Conservation (phyloP, 768 basidiomycete genomes). For the Pleurotus djamor region DNA sequence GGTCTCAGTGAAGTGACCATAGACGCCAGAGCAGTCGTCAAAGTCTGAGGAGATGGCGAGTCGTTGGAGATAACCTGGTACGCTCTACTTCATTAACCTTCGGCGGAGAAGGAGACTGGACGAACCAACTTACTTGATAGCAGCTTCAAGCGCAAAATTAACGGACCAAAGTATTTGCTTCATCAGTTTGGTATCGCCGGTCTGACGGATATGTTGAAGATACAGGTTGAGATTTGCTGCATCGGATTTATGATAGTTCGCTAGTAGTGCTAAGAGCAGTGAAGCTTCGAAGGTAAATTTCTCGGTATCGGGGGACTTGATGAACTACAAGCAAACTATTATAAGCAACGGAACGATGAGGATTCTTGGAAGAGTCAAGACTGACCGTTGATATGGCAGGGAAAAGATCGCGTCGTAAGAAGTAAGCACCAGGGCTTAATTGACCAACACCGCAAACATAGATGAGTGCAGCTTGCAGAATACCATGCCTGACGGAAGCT, state of each 20-base stretch:
- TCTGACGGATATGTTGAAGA: constrained; percentile 47
- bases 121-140: constrained; percentile 41
- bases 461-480: constrained; percentile 53
- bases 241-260: constrained; percentile 73
- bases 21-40: constrained; percentile 49
- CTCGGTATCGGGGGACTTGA: constrained; percentile 53
- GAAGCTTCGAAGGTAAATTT: constrained; percentile 58
- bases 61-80: constrained; percentile 60
- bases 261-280: constrained; percentile 58
- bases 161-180: constrained; percentile 55
- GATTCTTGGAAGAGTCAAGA: constrained; percentile 10
- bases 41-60: constrained; percentile 32
- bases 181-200: constrained; percentile 49
- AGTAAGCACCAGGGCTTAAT: constrained; percentile 71
- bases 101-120: neutral
- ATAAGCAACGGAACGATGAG: neutral
- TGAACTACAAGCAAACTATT: constrained; percentile 34
- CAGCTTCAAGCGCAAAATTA: constrained; percentile 46
- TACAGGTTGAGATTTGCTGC: constrained; percentile 70
- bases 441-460: constrained; percentile 60
- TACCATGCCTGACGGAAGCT: constrained; percentile 51
- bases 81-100: constrained; percentile 29
- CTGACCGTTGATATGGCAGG: constrained; percentile 49
- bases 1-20: constrained; percentile 52
- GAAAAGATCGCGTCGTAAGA: constrained; percentile 61